Conservation (phyloP, 1,284 basidiomycete genomes). For the Dichomitus squalens region DNA sequence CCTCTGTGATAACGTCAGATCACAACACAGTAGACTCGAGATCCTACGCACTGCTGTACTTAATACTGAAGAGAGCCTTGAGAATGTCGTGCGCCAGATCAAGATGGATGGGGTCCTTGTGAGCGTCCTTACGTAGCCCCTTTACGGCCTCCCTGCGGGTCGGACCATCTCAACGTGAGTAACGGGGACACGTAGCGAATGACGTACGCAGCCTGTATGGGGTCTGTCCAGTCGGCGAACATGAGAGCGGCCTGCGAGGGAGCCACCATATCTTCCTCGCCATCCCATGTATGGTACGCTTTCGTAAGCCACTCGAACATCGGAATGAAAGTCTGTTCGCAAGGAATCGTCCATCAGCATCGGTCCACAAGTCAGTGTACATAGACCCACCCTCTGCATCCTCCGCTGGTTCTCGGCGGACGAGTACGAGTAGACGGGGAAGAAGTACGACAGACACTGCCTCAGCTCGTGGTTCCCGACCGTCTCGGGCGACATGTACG, state of each 20-base stretch:
- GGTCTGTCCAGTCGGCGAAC: constrained; percentile 94
- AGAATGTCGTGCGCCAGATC: constrained; percentile 81
- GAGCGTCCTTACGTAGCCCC: constrained; percentile 39
- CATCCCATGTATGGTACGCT: constrained; percentile 75
- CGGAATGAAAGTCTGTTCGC: constrained; percentile 71
- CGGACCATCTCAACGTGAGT: background rate
- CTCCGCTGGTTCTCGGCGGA: constrained; percentile 78
- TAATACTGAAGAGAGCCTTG: constrained; percentile 55
- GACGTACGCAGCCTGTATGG: constrained; percentile 75
- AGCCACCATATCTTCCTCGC: constrained; percentile 79
- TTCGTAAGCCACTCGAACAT: constrained; percentile 71
- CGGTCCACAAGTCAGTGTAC: background rate
- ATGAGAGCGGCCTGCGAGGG: constrained; percentile 83
- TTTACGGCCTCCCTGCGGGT: constrained; percentile 35
- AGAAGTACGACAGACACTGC: constrained; percentile 95
- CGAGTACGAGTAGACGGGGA: constrained; percentile 93
- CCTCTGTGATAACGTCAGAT: constrained; percentile 48
- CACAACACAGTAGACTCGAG: background rate
- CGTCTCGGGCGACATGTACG: constrained; percentile 90
- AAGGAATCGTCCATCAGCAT: background rate
- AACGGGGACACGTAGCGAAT: constrained; percentile 8
- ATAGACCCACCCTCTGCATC: constrained; percentile 67
- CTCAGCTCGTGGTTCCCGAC: constrained; percentile 84
- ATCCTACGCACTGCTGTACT: constrained; percentile 44
- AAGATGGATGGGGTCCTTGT: constrained; percentile 68